Base-by-base conservation (phyloP, 1,284 basidiomycete genomes). In the Austroboletus olivaceoglutinosus region DNA sequence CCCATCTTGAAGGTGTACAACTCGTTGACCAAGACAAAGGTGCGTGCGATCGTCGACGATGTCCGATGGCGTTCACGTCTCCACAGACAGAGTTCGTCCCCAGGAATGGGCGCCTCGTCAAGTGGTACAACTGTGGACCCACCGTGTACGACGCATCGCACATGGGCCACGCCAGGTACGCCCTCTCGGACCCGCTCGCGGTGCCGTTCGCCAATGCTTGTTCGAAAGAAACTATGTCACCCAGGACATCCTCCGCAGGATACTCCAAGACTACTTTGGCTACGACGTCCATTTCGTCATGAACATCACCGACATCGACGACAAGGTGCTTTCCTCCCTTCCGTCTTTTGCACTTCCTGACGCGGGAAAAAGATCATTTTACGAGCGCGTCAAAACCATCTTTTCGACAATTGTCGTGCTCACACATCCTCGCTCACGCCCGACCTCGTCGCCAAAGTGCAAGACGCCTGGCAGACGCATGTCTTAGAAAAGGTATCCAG, bases 61-160 rank as follows among this genome's bases (percentile, higher is more conserved):
- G n/a, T 37, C 33, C 13, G 29, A 48, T 23, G 10, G 23, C 25
- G 15, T 49, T 56, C 36, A 57, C 41, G 15, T 34, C 22, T 19
- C 8, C 30, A 13, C 21, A 57, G 52, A 91, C 83, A 54, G 88
- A 89, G 53, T 98, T 99, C 59, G 73, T 93, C 13, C 86, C 96
- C 10, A 81, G 74, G 52, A 78, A 86, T 56, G 91, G 89, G 0
- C 83, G 84, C n/a, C 85, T 85, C 62, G 88, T 99, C 18, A 97
- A 97, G 64, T 99, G 97, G 97, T 98, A 98, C 71, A 98, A 96
- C 68, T 98, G 95, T 65, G 95, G 97, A 8, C 97, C 97, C n/a
- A 99, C 97, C 2, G 97, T 99, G 8, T 99, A 99, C 69, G 97
- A 99, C 77, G 85, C 93, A 13, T 91, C 93, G 41, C 97, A 99